Evolutionary conservation across 2,329 filamentous ascomycete genomes (phyloP), one percentile per base, ranked within the genome.

Genomic region (Beauveria australis): DNA sequence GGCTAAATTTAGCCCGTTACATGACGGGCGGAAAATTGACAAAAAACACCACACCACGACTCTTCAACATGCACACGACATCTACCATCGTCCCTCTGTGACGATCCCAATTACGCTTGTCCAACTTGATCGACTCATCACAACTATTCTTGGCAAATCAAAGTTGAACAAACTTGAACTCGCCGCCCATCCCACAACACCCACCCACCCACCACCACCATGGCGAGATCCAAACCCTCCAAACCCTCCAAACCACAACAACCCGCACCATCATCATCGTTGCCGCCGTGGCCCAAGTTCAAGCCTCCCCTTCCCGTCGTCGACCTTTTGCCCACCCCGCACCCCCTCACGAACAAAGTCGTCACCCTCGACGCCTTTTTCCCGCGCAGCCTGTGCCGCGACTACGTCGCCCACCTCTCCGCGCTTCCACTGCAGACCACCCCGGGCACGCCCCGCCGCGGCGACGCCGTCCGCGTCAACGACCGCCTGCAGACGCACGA

Each of bases 401-500:
- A 81, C 61, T 95, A 93, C 71, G 82, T 91, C 54, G 79, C 83
- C 1, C 94, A 93, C 67, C 81, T 95, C 1, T 74, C 74, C 59
- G 82, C 81, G 0, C 75, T 96, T 3, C 86, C 90, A 0, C 76
- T 96, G 51, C 82, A 81, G 49, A 95, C 91, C 1, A 96, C 91
- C 0, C 91, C 91, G 0, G 85, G 85, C 0, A 86, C 85, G 63
- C 91, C 91, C 1, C 93, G 89, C 72, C 86, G 85, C 63, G 91
- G 89, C 53, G 87, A 94, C 60, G 92, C 92, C 1, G 81, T 91
- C 8, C 82, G 93, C 41, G 89, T 96, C 52, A 97, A 97, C 71
- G 93, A 97, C 71, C 85, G 93, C 12, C 96, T 89, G 67, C 91
- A 96, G 74, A 77, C 96, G 22, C 78, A 92, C 30, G 92, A 97